A percentile compares a stretch with the other conserved stretches of the same genome.
Evolutionary conservation across 108 stramenopile species (phyloP).

Genomic region (Bacterosira constricta): DNA sequence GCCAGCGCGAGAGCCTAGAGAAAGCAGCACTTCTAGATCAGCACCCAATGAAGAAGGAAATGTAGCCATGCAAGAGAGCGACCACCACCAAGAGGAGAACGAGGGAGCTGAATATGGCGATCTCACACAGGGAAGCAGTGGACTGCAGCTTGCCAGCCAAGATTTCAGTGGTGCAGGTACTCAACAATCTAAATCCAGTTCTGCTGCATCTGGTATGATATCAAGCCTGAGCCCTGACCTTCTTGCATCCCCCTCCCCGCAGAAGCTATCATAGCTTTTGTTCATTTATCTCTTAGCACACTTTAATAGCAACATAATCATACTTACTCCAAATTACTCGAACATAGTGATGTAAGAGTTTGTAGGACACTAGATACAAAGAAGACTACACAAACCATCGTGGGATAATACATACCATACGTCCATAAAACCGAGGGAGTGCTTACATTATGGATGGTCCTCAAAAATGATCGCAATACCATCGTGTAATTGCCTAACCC

Average conservation of each 20-base stretch:
- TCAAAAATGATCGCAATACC: too few relatives aligned
- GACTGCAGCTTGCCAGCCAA: slow-evolving; percentile 14
- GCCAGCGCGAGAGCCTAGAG: not conserved
- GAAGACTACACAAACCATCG: too few relatives aligned
- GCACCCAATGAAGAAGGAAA: not conserved
- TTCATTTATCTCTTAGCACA: too few relatives aligned
- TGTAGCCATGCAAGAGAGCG: slow-evolving; percentile 6
- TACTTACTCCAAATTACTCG: too few relatives aligned
- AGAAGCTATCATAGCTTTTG: not conserved
- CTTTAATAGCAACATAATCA: too few relatives aligned
- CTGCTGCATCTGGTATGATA: slow-evolving; percentile 12
- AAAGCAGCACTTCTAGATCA: not conserved
- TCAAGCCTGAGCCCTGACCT: slow-evolving; percentile 51
- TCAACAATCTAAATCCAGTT: slow-evolving; percentile 46
- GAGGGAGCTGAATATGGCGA: slow-evolving; percentile 11
- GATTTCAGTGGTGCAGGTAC: slow-evolving; percentile 24
- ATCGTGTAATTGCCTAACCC: too few relatives aligned
- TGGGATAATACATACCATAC: too few relatives aligned
- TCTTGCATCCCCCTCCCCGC: slow-evolving; percentile 43
- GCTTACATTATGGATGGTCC: too few relatives aligned
- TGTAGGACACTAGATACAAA: too few relatives aligned
- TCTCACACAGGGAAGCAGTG: not conserved
- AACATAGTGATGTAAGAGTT: too few relatives aligned
- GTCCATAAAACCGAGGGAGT: too few relatives aligned
- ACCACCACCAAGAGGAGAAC: slow-evolving; percentile 5